These are phyloP conservation scores for Pythium sukuiense DNA, from an alignment of 352 stramenopile genomes.

Conservation along the genomic window DNA sequence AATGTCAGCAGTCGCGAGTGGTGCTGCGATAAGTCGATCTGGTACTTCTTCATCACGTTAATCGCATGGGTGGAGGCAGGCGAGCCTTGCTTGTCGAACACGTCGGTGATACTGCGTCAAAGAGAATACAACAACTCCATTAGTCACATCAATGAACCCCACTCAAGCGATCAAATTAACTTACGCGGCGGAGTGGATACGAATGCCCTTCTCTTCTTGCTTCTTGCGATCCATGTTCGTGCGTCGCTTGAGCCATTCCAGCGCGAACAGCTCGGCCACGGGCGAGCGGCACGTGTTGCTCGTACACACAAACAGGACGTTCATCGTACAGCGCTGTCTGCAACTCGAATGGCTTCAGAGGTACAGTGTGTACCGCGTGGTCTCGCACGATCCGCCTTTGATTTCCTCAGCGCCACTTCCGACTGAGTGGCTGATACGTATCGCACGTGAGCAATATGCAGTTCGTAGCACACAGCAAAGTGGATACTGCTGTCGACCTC, in stretches of 20 bases:
- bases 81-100: conserved; percentile 68
- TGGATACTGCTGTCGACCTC: neutral
- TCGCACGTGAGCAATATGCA: neutral
- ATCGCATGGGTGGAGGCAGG: conserved; percentile 60
- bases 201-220: conserved; percentile 64
- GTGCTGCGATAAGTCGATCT: conserved; percentile 68
- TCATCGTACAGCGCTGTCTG: conserved; percentile 33
- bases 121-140: neutral
- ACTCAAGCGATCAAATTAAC: neutral
- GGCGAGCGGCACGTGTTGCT: conserved; percentile 86
- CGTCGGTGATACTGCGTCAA: conserved; percentile 55
- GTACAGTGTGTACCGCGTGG: neutral
- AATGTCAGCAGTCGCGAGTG: conserved; percentile 66
- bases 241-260: conserved; percentile 76
- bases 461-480: neutral
- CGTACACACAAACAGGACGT: conserved; percentile 84
- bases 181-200: conserved; percentile 72
- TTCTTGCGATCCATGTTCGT: conserved; percentile 67
- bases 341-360: neutral
- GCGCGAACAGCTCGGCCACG: conserved; percentile 70
- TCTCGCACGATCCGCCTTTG: neutral
- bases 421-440: neutral
- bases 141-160: neutral
- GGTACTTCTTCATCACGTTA: conserved; percentile 73
- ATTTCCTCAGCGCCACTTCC: too few relatives aligned